Base-by-base conservation (phyloP, 164 flowering plant genomes). In the Litsea cubeba region DNA sequence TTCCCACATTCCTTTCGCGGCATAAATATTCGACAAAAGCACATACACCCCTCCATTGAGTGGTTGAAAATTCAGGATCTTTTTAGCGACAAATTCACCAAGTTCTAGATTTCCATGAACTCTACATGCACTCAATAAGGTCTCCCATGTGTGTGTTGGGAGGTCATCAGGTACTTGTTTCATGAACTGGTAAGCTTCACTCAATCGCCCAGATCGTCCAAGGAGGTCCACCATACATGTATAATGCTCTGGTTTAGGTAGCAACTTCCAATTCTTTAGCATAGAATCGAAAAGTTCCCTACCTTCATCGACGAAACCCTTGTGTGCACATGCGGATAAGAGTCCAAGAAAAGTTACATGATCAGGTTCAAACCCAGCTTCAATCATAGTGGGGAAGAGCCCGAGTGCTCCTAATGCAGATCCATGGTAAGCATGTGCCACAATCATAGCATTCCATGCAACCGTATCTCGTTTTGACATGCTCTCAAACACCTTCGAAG, bases 391-490 rank as follows among this genome's bases (percentile, higher is more conserved):
- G 68, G 69, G 23, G 72, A 79, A 80, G n/a, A 85, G 81, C 28
- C 74, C 63, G 54, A 85, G 57, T 28, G 85, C 86, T 70, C 80
- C 76, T 10, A 54, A 26, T 3, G 80, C 79, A 67, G 70, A 81
- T 62, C 81, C 83, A 81, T 82, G 80, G 69, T 75, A 77, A 71
- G 86, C 84, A 49, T 74, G 72, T 20, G 80, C 82, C 67, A 76
- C 79, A 71, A 85, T 75, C 77, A 85, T 83, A 63, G 88, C 81
- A 78, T 85, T 85, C 86, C 86, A 85, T 65, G 79, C 68, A 51
- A 83, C 73, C 17, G 78, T 78, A 75, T 85, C 86, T 14, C 58
- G 75, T 58, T 82, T n/a, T 12, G 6, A 70, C 68, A 71, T 79
- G 40, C 64, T 72, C 14, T 74, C 50, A 69, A 85, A 84, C 51